phyloP scores from a whole-genome alignment of 2,329 filamentous ascomycete species.

The Trichoderma koningiopsis region DNA sequence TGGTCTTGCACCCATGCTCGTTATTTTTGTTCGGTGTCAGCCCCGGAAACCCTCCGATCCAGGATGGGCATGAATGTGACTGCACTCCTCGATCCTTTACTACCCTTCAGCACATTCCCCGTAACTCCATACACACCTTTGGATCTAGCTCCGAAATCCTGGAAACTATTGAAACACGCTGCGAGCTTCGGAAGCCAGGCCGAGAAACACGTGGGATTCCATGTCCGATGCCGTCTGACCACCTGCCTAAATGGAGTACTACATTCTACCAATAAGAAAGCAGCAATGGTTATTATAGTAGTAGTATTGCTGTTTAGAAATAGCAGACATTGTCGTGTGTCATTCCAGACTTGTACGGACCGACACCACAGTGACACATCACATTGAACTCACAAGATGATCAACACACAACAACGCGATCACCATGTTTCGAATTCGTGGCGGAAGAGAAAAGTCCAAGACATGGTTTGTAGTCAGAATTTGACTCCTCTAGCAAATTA shows the following conservation, averaged over 20 bases:
- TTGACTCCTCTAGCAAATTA: background rate
- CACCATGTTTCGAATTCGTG: background rate
- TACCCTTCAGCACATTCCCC: background rate
- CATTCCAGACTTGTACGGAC: background rate
- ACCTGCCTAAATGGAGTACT: background rate
- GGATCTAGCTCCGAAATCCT: background rate
- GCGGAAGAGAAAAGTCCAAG: background rate
- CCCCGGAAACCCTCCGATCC: background rate
- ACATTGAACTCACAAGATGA: background rate
- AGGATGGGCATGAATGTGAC: background rate
- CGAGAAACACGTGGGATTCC: background rate
- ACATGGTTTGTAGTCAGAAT: background rate
- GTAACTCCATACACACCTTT: background rate
- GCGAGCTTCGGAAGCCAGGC: background rate
- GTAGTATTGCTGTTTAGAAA: background rate
- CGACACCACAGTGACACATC: background rate
- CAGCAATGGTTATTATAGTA: background rate
- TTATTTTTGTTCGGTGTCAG: background rate
- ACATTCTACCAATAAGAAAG: background rate
- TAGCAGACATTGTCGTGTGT: background rate
- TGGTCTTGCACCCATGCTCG: background rate
- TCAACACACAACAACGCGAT: background rate
- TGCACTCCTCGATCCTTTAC: background rate
- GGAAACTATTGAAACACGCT: too few relatives aligned
- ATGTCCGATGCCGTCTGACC: background rate